A percentile compares a stretch with the other conserved stretches of the same genome.
phyloP scores from a whole-genome alignment of 1,284 basidiomycete genomes.

The Heterobasidion parviporum region DNA sequence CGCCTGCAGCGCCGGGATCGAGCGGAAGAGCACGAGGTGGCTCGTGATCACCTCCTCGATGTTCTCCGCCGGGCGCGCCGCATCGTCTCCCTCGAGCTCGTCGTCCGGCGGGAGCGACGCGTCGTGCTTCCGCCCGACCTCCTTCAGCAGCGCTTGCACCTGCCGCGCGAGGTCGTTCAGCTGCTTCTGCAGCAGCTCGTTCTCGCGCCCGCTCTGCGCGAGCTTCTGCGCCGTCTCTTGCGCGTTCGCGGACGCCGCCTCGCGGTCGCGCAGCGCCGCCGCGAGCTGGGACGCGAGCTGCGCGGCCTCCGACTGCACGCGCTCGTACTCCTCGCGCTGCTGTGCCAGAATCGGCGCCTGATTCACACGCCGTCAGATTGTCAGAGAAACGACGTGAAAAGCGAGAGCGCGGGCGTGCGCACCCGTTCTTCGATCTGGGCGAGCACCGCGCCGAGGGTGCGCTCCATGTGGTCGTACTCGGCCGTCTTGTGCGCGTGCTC shows the following conservation, averaged over 20 bases:
- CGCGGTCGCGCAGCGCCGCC: conserved; percentile 62
- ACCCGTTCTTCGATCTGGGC: conserved; percentile 87
- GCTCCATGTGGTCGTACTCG: conserved; percentile 78
- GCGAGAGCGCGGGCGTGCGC: conserved; percentile 19
- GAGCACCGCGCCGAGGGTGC: conserved; percentile 64
- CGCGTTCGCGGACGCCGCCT: conserved; percentile 38
- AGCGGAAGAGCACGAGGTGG: conserved; percentile 84
- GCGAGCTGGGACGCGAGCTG: conserved; percentile 78
- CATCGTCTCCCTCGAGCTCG: conserved; percentile 47
- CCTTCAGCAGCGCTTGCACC: conserved; percentile 71
- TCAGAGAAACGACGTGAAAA: not conserved
- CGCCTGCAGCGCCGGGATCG: conserved; percentile 73
- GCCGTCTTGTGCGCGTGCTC: conserved; percentile 70
- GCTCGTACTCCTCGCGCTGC: conserved; percentile 81
- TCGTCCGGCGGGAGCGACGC: conserved; percentile 69
- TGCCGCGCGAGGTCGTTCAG: conserved; percentile 85
- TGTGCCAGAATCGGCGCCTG: conserved; percentile 84
- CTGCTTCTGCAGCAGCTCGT: conserved; percentile 66
- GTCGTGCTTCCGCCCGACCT: conserved; percentile 76
- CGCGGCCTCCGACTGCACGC: conserved; percentile 67
- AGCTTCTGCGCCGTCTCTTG: conserved; percentile 58
- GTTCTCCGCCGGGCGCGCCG: conserved; percentile 36
- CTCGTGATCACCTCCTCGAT: conserved; percentile 82
- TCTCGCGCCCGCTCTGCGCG: conserved; percentile 57
- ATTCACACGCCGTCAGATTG: not conserved